Evolutionary conservation across 2,329 filamentous ascomycete species (phyloP), one percentile per base, ranked within the genome.

Genomic region (Aspergillus sp.): DNA sequence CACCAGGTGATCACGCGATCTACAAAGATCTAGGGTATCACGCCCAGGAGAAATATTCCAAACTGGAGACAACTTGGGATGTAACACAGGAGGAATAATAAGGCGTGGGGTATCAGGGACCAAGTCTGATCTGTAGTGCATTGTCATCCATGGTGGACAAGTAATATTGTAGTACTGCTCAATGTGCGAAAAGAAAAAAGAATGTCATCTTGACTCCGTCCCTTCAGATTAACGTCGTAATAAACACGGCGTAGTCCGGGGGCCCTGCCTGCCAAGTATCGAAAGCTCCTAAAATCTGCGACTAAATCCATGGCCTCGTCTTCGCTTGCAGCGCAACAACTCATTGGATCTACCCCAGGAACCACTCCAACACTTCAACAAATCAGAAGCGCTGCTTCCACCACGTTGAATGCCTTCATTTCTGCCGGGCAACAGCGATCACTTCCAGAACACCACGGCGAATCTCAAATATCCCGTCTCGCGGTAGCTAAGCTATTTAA

Each of bases 11-110:
- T 59, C 80, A 87, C 58, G 79, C 83, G 2, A 76, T 89, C 50
- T 88, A 87, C 67, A 76, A 81, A 11, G 86, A 88, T 69, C 67
- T 82, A 33, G 78, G 82, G 5, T 74, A 86, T 46, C 82, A 81
- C 56, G 81, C 85, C 6, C 83, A 86, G 59, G 84, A 86, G 58
- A 84, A 90, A 7, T 90, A 90, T 67, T 82, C 86, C 0, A 81
- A 83, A 60, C 70, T 90, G 47, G 80, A 81, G 61, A 87, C 85
- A 0, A 87, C 84, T 0, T 90, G 84, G 84, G 81, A 47, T 37
- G 41, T 47, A 44, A 19, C 75, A 19, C 39, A 43, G 25, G 59
- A 59, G 27, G 55, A 11, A 31, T 31, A 31, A 31, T 11, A 31
- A 58, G 39, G 46, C 35, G 54, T 53, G 43, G 21, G 31, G 17